Base-by-base conservation (phyloP, 345 rosid species). In the Eucalyptus microcorys region DNA sequence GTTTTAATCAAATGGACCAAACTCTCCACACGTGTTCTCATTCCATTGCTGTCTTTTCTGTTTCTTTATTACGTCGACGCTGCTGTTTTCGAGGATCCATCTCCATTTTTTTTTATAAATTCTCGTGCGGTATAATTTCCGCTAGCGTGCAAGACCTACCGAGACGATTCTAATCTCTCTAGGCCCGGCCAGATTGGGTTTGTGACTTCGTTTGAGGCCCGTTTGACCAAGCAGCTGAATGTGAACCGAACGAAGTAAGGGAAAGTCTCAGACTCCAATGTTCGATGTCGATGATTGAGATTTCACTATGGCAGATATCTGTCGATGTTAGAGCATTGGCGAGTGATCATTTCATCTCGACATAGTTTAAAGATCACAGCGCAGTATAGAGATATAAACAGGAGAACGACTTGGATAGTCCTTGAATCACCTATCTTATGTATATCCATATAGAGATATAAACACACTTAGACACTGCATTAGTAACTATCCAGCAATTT, bases 291-390 rank as follows among this genome's bases (percentile, higher is more conserved):
- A 30, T 61, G 71, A 30, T 61, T 14, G 71, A 30, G 71, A 61
- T 61, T 30, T 61, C 37, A 32, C 80, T 3, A 68, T 17, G 27
- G 43, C 27, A 19, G 7, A 71, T 37, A 19, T 71, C 24, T 5
- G 83, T 40, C 5, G 26, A 71, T 40, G 83, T 71, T 10, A 24
- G 45, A 71, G 83, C 45, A 21, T 21, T 71, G 83, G 27, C 7
- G 5, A 37, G 45, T 2, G 27, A 37, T 37, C 45, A 22, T 37
- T 71, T 71, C 45, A 71, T 71, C 83, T 71, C 2, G 3, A 21
- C 83, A 34, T 68, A 22, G 43, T n/a, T n/a, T n/a, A n/a, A 15
- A n/a, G 16, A 64, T 64, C 0, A 64, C 0, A 0, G 26, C 2
- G 2, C 5, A 0, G 21, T n/a, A 15, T n/a, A 64, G 76, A n/a